Evolutionary conservation across 805 yeast genomes (phyloP).

Genomic region (Candida ovalis): DNA sequence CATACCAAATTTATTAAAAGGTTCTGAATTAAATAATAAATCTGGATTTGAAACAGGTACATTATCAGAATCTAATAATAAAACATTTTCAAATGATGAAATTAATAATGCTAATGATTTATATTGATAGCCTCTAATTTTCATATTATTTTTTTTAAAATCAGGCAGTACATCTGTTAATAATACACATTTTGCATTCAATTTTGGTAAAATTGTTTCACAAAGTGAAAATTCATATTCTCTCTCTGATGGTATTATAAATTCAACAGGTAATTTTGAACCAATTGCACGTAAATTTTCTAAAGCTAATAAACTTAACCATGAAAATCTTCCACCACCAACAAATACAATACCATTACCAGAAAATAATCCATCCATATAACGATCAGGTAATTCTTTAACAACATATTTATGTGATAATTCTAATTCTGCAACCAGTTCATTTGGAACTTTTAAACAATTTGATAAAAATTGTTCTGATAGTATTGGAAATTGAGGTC

Average conservation of each 20-base stretch:
- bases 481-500: conserved; percentile 34
- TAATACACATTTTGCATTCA: conserved; percentile 59
- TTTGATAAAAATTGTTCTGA: conserved; percentile 50
- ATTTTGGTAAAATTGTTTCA: conserved; percentile 36
- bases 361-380: conserved; percentile 38
- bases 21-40: conserved; percentile 49
- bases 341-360: conserved; percentile 66
- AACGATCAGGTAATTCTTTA: conserved; percentile 31
- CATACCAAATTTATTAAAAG: conserved; percentile 49
- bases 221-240: conserved; percentile 46
- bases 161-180: conserved; percentile 48
- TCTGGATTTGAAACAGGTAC: conserved; percentile 48
- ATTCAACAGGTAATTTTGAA: conserved; percentile 45
- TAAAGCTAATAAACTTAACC: conserved; percentile 55
- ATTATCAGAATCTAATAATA: conserved; percentile 52
- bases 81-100: conserved; percentile 50
- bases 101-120: conserved; percentile 46
- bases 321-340: conserved; percentile 72
- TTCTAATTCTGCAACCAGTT: conserved; percentile 41
- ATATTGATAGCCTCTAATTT: conserved; percentile 45
- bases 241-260: conserved; percentile 42
- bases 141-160: conserved; percentile 17
- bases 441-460: conserved; percentile 44
- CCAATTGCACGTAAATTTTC: conserved; percentile 44
- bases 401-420: conserved; percentile 46